These are phyloP conservation scores for Geotrichum ghanense DNA, from an alignment of 805 yeast genomes.

Conservation along the genomic window DNA sequence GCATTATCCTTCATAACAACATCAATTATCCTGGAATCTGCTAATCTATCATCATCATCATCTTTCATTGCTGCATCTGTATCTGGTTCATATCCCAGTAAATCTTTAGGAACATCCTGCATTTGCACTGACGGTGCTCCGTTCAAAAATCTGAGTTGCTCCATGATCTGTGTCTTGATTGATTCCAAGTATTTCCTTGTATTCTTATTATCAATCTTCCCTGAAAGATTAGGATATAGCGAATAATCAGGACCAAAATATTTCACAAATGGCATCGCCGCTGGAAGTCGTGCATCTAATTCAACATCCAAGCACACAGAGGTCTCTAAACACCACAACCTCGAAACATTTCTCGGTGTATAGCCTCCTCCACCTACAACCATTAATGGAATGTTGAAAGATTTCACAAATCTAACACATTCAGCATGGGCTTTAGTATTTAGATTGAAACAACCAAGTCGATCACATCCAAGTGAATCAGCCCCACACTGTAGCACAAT, in stretches of 20 bases:
- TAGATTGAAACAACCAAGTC: constrained; percentile 90
- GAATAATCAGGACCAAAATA: constrained; percentile 89
- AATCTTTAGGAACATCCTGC: constrained; percentile 75
- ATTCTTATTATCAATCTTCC: constrained; percentile 76
- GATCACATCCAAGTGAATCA: constrained; percentile 90
- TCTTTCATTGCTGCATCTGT: constrained; percentile 28
- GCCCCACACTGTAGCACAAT: constrained; percentile 98
- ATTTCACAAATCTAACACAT: constrained; percentile 79
- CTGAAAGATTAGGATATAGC: constrained; percentile 74
- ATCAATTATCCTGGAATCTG: constrained; percentile 9
- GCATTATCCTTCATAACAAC: constrained; percentile 13
- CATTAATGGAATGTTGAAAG: constrained; percentile 81
- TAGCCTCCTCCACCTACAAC: constrained; percentile 98
- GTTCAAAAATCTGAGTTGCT: constrained; percentile 67
- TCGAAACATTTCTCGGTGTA: constrained; percentile 91
- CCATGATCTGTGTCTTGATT: constrained; percentile 62
- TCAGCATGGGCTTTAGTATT: constrained; percentile 94
- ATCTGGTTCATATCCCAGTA: constrained; percentile 28
- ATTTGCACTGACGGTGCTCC: constrained; percentile 94
- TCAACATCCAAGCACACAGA: constrained; percentile 74
- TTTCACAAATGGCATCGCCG: constrained; percentile 59
- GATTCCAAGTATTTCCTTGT: constrained; percentile 73
- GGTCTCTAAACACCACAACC: constrained; percentile 92
- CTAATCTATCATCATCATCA: constrained; percentile 15
- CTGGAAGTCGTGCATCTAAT: constrained; percentile 66